A percentile compares a stretch with the other conserved stretches of the same genome.
These are phyloP conservation scores for Paramecium octaurelia DNA, from an alignment of 73 alveolate genomes.

Conservation along the genomic window DNA sequence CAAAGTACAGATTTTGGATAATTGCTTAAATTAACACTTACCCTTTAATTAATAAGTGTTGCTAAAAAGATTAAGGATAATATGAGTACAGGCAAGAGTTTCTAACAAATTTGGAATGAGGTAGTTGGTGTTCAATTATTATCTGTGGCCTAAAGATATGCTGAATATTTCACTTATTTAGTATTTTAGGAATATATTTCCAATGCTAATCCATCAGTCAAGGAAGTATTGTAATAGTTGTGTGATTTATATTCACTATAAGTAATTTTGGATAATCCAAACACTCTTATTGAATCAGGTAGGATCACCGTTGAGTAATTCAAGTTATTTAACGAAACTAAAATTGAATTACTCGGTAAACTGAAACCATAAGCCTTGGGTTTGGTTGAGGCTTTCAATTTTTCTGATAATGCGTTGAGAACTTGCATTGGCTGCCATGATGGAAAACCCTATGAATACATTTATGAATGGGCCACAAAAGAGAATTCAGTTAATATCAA, in stretches of 20 bases:
- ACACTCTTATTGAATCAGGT: neutral
- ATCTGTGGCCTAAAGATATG: constrained; percentile 10
- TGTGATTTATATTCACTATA: neutral
- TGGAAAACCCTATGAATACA: constrained; percentile 25
- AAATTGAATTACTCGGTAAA: neutral
- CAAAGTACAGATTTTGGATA: neutral
- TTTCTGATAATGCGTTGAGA: neutral
- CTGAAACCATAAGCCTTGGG: constrained; percentile 33
- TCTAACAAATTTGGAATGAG: neutral
- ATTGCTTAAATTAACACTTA: neutral
- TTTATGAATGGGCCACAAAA: constrained; percentile 37
- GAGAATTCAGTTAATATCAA: constrained; percentile 13
- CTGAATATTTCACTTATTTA: neutral
- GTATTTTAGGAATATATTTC: neutral
- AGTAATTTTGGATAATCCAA: neutral
- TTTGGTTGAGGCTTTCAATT: constrained; percentile 31
- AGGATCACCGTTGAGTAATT: neutral
- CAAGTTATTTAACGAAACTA: neutral
- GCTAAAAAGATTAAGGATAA: constrained; percentile 1
- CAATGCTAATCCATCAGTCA: neutral
- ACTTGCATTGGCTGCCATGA: constrained; percentile 18
- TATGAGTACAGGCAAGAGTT: neutral
- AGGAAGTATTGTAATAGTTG: neutral
- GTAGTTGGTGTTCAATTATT: neutral
- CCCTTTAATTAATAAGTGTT: neutral